A percentile compares a stretch with the other conserved stretches of the same genome.
Evolutionary conservation across 345 rosid genomes (phyloP).

Genomic region (Lumnitzera racemosa): DNA sequence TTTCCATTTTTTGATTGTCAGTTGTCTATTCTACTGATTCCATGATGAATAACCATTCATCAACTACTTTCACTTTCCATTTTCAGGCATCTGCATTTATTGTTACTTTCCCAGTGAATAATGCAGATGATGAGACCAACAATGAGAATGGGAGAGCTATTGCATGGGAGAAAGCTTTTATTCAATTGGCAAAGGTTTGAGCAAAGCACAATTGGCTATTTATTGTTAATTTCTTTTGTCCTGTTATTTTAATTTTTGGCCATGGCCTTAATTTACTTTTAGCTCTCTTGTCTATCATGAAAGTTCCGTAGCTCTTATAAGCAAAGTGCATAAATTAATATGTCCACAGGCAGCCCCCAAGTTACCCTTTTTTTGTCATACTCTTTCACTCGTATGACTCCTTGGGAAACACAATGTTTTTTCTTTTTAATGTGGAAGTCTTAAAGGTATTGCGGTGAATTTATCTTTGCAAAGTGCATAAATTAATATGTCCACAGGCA

Average conservation of each 20-base stretch:
- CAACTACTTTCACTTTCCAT: conserved; percentile 9
- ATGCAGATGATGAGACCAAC: conserved; percentile 55
- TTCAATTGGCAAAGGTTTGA: conserved; percentile 77
- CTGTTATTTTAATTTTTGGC: not conserved
- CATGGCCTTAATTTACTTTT: too few relatives aligned
- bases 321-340: too few relatives aligned
- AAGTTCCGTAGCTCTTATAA: too few relatives aligned
- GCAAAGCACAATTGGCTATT: not conserved
- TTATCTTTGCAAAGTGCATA: too few relatives aligned
- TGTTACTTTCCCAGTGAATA: conserved; percentile 86
- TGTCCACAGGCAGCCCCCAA: too few relatives aligned
- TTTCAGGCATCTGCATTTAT: conserved; percentile 92
- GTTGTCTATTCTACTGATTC: not conserved
- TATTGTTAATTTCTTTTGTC: conserved; percentile 1
- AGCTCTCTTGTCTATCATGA: too few relatives aligned
- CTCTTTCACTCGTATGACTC: too few relatives aligned
- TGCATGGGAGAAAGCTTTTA: conserved; percentile 95
- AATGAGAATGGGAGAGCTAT: conserved; percentile 55
- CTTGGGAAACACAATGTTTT: too few relatives aligned
- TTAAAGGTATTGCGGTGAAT: too few relatives aligned
- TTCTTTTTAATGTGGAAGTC: too few relatives aligned
- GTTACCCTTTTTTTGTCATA: too few relatives aligned
- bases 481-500: too few relatives aligned
- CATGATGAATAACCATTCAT: conserved; percentile 4
- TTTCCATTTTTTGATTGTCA: conserved; percentile 14